These are phyloP conservation scores for Adenanthera pavonina DNA, from an alignment of 306 rosid species.

Conservation along the genomic window DNA sequence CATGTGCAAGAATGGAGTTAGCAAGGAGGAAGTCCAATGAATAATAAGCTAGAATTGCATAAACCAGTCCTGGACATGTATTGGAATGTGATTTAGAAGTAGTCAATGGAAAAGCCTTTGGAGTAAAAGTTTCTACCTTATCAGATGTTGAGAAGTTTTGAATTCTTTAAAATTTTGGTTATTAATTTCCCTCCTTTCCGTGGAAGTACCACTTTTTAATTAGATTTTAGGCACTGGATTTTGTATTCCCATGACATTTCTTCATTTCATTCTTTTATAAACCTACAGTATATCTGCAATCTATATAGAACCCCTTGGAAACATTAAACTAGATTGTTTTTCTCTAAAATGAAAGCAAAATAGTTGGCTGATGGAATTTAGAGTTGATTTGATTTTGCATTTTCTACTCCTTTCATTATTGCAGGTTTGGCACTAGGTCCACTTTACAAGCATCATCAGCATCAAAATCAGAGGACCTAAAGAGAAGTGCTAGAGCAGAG, in stretches of 20 bases:
- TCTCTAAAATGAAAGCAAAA: not conserved
- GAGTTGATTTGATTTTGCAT: slow-evolving; percentile 8
- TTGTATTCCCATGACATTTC: not conserved
- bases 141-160: not conserved
- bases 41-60: not conserved
- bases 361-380: not conserved
- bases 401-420: not conserved
- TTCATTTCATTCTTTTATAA: not conserved
- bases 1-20: too few species aligned
- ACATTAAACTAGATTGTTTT: not conserved
- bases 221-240: not conserved
- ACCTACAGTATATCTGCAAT: not conserved
- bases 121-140: not conserved
- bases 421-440: slow-evolving; percentile 69
- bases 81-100: not conserved
- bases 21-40: not conserved
- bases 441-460: slow-evolving; percentile 53
- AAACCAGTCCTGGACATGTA: not conserved
- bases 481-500: slow-evolving; percentile 90
- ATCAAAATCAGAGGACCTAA: slow-evolving; percentile 66
- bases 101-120: not conserved
- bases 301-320: not conserved
- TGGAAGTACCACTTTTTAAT: too few species aligned
- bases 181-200: not conserved
- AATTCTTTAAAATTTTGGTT: not conserved